Evolutionary conservation across 2,329 filamentous ascomycete species (phyloP), one percentile per base, ranked within the genome.

Genomic region (Pestalotiopsis sp.): DNA sequence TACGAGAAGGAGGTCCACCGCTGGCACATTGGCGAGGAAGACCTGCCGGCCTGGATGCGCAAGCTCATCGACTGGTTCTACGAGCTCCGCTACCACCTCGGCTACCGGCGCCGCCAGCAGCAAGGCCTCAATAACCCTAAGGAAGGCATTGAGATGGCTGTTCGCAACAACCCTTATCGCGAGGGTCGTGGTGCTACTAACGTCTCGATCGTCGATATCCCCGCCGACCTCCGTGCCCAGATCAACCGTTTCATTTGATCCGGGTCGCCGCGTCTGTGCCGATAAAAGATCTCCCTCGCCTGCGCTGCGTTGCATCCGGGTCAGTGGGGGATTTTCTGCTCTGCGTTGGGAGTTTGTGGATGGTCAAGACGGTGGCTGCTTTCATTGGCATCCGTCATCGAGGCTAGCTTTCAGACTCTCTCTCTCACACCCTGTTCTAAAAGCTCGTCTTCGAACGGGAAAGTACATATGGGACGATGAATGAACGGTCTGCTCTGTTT

Each of bases 41-140:
- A 90, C 20, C 85, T 90, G 3, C 87, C 86, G 0, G 89, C 87
- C 87, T 79, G 91, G 72, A 79, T 85, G 70, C 81, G 87, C 66
- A 81, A 84, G 27, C 73, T 82, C 0, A 77, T 69, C 31, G 68
- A 68, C 64, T 74, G 72, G 63, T 12, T 77, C 3, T 64, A 70
- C 31, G 31, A 36, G 31, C 31, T 36, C 31, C 31, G 31, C 31
- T 36, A 36, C 6, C 31, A 36, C 31, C 31, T 36, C 31, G 31
- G 31, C 7, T 36, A 5, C 7, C 69, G 73, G 17, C 67, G 67
- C 36, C 61, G 69, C 57, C 25, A 17, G 7, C 64, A 65, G 23
- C 45, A 66, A 5, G 73, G 69, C 6, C 31, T 36, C 41, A 60
- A 67, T 25, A 70, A 71, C 14, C 69, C 70, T 23, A 78, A 79